These are phyloP conservation scores for Circinella umbellata DNA, from an alignment of 371 early-diverging fungal genomes.

Conservation along the genomic window DNA sequence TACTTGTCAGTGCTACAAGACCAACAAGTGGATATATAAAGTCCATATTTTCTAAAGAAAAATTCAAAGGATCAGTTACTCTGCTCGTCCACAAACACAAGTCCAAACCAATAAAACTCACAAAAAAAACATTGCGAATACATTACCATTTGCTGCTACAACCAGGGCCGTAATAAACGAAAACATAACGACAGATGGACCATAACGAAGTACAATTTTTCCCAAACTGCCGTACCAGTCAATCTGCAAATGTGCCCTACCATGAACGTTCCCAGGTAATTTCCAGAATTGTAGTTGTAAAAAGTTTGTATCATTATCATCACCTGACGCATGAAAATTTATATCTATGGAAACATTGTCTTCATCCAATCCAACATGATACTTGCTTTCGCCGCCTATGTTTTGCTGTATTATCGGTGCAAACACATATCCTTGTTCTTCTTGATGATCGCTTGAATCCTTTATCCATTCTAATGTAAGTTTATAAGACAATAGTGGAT, in stretches of 20 bases:
- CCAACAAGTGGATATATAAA: neutral
- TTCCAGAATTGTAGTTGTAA: slow-evolving; percentile 66
- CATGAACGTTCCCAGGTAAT: slow-evolving; percentile 38
- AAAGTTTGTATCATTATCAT: slow-evolving; percentile 9
- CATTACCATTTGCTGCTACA: neutral
- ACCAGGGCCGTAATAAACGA: slow-evolving; percentile 12
- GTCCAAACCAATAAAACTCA: too few relatives aligned
- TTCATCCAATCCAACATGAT: slow-evolving; percentile 10
- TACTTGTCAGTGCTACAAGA: neutral
- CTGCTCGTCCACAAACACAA: too few relatives aligned
- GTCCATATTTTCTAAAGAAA: slow-evolving; percentile 22
- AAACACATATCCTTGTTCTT: slow-evolving; percentile 36
- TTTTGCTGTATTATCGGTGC: slow-evolving; percentile 70
- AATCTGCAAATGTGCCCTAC: slow-evolving; percentile 48
- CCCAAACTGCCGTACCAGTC: slow-evolving; percentile 80
- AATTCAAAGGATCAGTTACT: neutral
- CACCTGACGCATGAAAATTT: slow-evolving; percentile 32
- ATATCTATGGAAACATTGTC: slow-evolving; percentile 15
- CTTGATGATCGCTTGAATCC: neutral
- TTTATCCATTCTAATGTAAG: slow-evolving; percentile 29
- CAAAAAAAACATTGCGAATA: neutral
- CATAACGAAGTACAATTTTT: slow-evolving; percentile 67
- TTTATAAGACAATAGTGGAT: slow-evolving; percentile 62
- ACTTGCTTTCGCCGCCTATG: slow-evolving; percentile 57
- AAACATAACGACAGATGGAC: slow-evolving; percentile 49